Conservation (phyloP, 805 yeast species). For the Yamadazyma ubonensis region DNA sequence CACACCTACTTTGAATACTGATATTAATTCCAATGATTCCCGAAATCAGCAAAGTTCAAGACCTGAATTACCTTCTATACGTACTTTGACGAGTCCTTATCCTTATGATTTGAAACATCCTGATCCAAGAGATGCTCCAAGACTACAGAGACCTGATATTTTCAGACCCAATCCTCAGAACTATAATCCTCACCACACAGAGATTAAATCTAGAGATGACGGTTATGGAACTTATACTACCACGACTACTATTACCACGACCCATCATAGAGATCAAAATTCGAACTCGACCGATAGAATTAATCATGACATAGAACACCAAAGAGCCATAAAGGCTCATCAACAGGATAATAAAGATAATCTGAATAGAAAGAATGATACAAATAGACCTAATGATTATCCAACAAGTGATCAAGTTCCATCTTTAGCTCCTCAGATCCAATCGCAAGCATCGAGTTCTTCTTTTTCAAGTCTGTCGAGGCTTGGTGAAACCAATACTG, state of each 20-base stretch:
- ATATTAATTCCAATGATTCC: background rate
- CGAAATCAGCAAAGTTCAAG: background rate
- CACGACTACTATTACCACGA: conserved; percentile 16
- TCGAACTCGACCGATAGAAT: background rate
- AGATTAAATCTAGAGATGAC: conserved; percentile 3
- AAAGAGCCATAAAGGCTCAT: background rate
- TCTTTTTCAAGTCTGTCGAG: background rate
- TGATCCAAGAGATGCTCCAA: conserved; percentile 2
- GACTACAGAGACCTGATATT: conserved; percentile 9
- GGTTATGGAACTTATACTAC: conserved; percentile 12
- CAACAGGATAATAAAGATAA: background rate
- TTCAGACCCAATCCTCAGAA: background rate
- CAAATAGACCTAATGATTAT: background rate
- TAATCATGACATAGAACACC: background rate
- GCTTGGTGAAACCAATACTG: too few relatives aligned
- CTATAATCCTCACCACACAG: background rate
- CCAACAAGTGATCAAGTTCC: conserved; percentile 2
- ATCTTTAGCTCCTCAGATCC: background rate
- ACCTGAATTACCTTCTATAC: conserved; percentile 13
- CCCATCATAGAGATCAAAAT: conserved; percentile 8
- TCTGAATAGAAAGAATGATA: background rate
- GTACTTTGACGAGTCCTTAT: conserved; percentile 4
- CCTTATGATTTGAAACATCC: conserved; percentile 3
- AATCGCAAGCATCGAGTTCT: background rate
- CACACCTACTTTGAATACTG: background rate